These are phyloP conservation scores for Cercospora sp. DNA, from an alignment of 2,329 filamentous ascomycete species.

Conservation along the genomic window DNA sequence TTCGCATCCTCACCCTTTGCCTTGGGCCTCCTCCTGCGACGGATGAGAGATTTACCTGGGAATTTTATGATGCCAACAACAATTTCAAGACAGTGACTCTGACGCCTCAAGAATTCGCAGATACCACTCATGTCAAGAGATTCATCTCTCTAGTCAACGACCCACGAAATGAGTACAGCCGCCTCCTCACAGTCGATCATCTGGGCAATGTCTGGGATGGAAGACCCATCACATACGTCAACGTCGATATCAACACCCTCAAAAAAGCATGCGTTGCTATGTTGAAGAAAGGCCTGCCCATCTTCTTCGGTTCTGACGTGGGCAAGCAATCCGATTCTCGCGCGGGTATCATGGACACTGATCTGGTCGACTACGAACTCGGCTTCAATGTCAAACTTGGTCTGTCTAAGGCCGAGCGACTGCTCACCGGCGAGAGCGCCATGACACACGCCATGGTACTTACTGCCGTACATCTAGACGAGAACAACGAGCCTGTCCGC, in stretches of 20 bases:
- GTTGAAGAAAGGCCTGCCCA: constrained; percentile 73
- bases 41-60: constrained; percentile 72
- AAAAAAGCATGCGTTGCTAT: constrained; percentile 74
- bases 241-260: constrained; percentile 71
- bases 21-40: constrained; percentile 76
- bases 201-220: constrained; percentile 82
- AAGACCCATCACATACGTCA: constrained; percentile 75
- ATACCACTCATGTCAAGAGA: constrained; percentile 63
- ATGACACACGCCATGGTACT: constrained; percentile 96
- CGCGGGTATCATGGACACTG: constrained; percentile 77
- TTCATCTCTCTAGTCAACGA: constrained; percentile 85
- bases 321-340: constrained; percentile 72
- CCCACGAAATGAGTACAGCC: constrained; percentile 72
- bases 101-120: constrained; percentile 71
- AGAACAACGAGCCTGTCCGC: constrained; percentile 62
- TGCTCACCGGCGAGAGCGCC: constrained; percentile 70
- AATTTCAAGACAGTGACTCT: constrained; percentile 62
- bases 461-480: constrained; percentile 77
- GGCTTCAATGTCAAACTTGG: constrained; percentile 77
- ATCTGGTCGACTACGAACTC: constrained; percentile 74
- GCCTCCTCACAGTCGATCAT: constrained; percentile 71
- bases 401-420: constrained; percentile 72
- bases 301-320: constrained; percentile 89
- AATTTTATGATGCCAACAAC: constrained; percentile 70
- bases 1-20: constrained; percentile 77